Base-by-base conservation (phyloP, 371 early-diverging fungal genomes). In the Batrachochytrium dendrobatidis region DNA sequence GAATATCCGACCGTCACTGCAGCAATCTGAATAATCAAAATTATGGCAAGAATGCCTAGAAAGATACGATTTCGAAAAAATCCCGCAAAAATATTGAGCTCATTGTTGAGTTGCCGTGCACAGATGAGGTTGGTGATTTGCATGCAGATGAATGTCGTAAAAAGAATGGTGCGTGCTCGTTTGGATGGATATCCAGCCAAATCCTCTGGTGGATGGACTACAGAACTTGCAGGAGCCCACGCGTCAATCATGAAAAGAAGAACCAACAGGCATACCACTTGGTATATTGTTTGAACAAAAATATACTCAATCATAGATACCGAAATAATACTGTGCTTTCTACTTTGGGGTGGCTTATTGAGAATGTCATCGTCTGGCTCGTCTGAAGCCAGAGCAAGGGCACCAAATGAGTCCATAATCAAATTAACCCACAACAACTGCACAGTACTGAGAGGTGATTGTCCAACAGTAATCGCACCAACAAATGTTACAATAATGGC, bases 141-240 rank as follows among this genome's bases (percentile, higher is more conserved):
- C 50, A 95, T 72, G 65, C 95, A 90, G 46, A 97, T 91, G 75
- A 98, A 98, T 18, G 87, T 74, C 63, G 92, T 93, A 75, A 98
- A 98, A 3, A 96, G 86, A 71, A 94, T 81, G 18, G 94, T 88
- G 53, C 81, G 82, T 56, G 89, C 75, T 20, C 84, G 59, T 20
- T 49, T 55, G 17, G 70, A 61, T 12, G 71, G 70, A 1, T 5
- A 22, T 1, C 61, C 69, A 26, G 30, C 24, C 20, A 62, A 2
- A 24, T 69, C 64, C 7, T 26, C 34, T 3, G 34, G 7, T 18
- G 50, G 10, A 39, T 65, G 63, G 56, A 45, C 63, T 32, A n/a
- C 29, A 8, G 33, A 22, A 44, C 67, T 55, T 18, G 59, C 24
- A 6, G 76, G 71, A 8, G 64, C 32, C 33, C 33, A 54, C 32